Evolutionary conservation across 305 asterid species (phyloP), one percentile per base, ranked within the genome.

Genomic region (Solanum hybrid): DNA sequence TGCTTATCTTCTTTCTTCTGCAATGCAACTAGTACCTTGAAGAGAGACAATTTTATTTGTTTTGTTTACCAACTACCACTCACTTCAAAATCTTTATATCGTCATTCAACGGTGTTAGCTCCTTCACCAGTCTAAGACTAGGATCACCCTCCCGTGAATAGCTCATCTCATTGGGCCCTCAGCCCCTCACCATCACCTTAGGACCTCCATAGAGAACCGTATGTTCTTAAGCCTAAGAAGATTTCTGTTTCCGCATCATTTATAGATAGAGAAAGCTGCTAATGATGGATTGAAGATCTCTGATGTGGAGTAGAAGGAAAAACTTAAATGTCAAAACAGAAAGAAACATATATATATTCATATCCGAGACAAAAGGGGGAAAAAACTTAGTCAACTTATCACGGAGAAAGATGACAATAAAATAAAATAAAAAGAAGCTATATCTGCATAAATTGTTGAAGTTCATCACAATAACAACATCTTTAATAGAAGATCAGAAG

Each of bases 401-500:
- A 83, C 4, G 17, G 39, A 45, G 75, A 83, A 29, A 82, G 37
- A 82, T 85, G 29, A 65, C 31, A 38, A 39, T 12, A 13, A 20
- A 51, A 45, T 39, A 65, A n/a, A 79, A 57, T 22, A 86, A 89
- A 79, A 34, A 79, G 45, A 72, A 90, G 70, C 78, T 34, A 77
- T 26, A 81, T 77, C 26, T 39, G 90, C 82, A 61, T 41, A 65
- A 89, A 85, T 88, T 83, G 88, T 45, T 45, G 29, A 83, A 83
- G 75, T 51, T 79, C 33, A 45, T 83, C 88, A 45, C 73, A 82
- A 82, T 45, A 83, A 45, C 26, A 29, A 45, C 26, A 29, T 32
- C 31, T 86, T 36, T 17, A 29, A 90, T 80, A 45, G 89, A 86
- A 31, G 37, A 89, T 37, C 92, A 90, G 88, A 92, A 76, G 83